These are phyloP conservation scores for Xerocomus brunneocitrinus DNA, from an alignment of 768 basidiomycete genomes.

Conservation along the genomic window DNA sequence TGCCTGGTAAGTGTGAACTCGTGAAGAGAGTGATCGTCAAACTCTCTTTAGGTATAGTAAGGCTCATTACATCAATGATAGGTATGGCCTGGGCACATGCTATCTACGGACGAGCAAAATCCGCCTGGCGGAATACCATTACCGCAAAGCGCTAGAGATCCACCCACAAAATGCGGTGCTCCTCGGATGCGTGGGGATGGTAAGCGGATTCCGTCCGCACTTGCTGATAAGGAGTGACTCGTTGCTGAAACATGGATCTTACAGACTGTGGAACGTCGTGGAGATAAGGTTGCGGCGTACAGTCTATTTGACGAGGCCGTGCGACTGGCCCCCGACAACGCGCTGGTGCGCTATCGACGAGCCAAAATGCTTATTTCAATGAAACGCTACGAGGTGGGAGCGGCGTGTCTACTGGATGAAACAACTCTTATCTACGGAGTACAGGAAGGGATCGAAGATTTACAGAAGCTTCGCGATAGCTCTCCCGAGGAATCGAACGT, in stretches of 20 bases:
- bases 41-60: background rate
- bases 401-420: conserved; percentile 20
- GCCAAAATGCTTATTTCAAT: conserved; percentile 87
- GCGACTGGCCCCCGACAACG: conserved; percentile 76
- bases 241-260: conserved; percentile 13
- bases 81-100: conserved; percentile 98
- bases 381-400: conserved; percentile 72
- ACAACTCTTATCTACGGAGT: conserved; percentile 21
- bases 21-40: background rate
- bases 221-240: conserved; percentile 17
- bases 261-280: conserved; percentile 86
- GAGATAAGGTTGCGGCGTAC: conserved; percentile 72
- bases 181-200: conserved; percentile 93
- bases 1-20: conserved; percentile 72
- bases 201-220: conserved; percentile 42
- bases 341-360: conserved; percentile 90
- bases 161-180: conserved; percentile 95
- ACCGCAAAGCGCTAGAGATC: conserved; percentile 85
- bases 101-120: conserved; percentile 93
- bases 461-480: conserved; percentile 72
- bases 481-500: conserved; percentile 97
- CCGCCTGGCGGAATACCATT: conserved; percentile 94
- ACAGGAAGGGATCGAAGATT: conserved; percentile 76
- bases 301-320: conserved; percentile 79
- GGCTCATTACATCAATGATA: conserved; percentile 37